Evolutionary conservation across 129 eudicot genomes (phyloP), one percentile per base, ranked within the genome.

Genomic region (Heracleum sosnowskyi): DNA sequence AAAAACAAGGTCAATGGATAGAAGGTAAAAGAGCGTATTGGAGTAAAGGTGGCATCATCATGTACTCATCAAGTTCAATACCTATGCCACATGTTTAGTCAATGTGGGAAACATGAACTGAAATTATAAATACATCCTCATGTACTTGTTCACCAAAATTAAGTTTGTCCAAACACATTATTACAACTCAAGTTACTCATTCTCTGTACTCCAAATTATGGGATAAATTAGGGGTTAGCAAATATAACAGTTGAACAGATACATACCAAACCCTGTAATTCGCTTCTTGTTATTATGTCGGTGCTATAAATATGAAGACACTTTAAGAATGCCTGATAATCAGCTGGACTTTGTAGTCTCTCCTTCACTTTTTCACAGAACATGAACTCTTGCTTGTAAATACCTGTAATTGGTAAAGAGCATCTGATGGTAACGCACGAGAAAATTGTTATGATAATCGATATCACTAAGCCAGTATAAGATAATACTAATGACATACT

Each of bases 301-400:
- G 97, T 96, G 84, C 97, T 96, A 77, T 96, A 96, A 24, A 96
- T 96, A 80, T 96, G 97, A 78, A 96, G 97, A 84, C 99, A 96
- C 88, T 92, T 96, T 86, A 96, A 86, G 77, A 96, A 96, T 49
- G 99, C 97, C 83, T 96, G 99, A 78, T 96, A 96, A 87, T 96
- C 99, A 69, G 86, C 97, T 68, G 96, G 77, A 86, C 77, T 92
- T 39, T 86, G 88, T 87, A 96, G 81, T 69, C 92, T 90, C 82
- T 85, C 96, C 90, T 96, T 96, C 76, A 96, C 99, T 71, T 90
- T 96, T 82, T 96, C 97, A 80, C 97, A 92, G 78, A 96, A 96
- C 17, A 82, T 77, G 85, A 92, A 92, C 76, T 96, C 99, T 79
- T 88, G 92, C 82, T 86, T 89, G 81, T 92, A 96, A 83, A 90